Evolutionary conservation across 2,329 filamentous ascomycete species (phyloP), one percentile per base, ranked within the genome.

Genomic region (Diplodia seriata): DNA sequence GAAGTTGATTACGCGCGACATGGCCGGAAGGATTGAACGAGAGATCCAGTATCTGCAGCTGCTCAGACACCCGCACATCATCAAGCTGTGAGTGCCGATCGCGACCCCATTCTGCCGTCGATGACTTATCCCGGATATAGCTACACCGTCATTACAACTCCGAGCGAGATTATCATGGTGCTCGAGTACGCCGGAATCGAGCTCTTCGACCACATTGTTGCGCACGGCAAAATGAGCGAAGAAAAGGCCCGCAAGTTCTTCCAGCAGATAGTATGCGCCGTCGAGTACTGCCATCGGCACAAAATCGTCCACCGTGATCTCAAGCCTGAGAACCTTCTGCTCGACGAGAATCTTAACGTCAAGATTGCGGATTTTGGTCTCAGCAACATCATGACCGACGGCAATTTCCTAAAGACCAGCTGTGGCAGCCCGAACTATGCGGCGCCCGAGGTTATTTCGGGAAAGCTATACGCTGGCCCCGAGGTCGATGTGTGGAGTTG

Each of bases 321-420:
- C 70, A 99, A 99, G 80, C 95, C 95, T 11, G 95, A 99, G 84
- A 99, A 99, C 77, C 83, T 99, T 59, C 87, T 99, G 53, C 89
- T 99, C 63, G 95, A 99, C 81, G 92, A 96, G 72, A 90, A 96
- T 69, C 90, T 97, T 76, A 97, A 99, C 75, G 94, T 99, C 81
- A 99, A 99, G 84, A 99, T 99, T 82, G 95, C 95, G 74, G 95
- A 99, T 81, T 99, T 99, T 73, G 95, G 95, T 68, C 85, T 99
- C 68, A 98, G 94, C 83, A 99, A 99, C 78, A 99, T 99, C 81
- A 99, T 99, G 95, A 98, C 95, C 0, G 95, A 99, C 77, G 95
- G 95, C 31, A 99, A 99, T 78, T 99, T 99, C 77, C 87, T 99
- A 75, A 98, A 97, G 83, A 99, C 95, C 1, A 98, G 94, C 78